Base-by-base conservation (phyloP, 148 eudicot genomes). In the Persicaria tinctoria region DNA sequence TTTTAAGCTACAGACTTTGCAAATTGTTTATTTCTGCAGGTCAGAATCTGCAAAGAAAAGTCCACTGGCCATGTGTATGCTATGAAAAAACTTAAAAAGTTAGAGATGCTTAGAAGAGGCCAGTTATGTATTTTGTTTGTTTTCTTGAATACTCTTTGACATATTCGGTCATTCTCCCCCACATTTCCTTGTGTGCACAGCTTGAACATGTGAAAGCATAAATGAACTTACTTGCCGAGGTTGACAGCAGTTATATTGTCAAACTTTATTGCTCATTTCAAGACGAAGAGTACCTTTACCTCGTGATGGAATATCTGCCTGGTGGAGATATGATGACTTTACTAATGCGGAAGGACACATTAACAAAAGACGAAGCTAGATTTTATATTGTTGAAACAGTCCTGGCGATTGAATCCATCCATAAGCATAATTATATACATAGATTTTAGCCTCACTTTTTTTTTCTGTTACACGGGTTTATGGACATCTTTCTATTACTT, bases 311-410 rank as follows among this genome's bases (percentile, higher is more conserved):
- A 63, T 90, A 90, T 76, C 83, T 90, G 48, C 90, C 89, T 81
- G 95, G 95, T 80, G 95, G 95, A 62, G 92, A 90, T 78, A 68
- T 90, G 80, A 90, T 90, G 92, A 90, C 89, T 76, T 81, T 88
- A 79, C 84, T 90, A 55, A 90, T 90, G 80, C 79, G 89, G 75
- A 90, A 90, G 80, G 95, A 90, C 80, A 85, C 86, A 44, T 80
- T 90, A 64, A 88, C 92, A 46, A 90, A 88, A 80, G 78, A 81
- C 4, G 91, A 86, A 8, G 95, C 95, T 23, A 79, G 87, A 75
- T 90, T 90, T 81, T 90, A 90, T 64, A 80, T 90, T 71, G 95
- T 92, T 18, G 89, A 90, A 81, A 78, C 80, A 75, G 87, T 90
- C 46, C 76, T 90, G 27, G 90, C 95, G 12, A 85, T 88, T 56